Evolutionary conservation across 129 eudicot species (phyloP).

Genomic region (Tagetes patula): DNA sequence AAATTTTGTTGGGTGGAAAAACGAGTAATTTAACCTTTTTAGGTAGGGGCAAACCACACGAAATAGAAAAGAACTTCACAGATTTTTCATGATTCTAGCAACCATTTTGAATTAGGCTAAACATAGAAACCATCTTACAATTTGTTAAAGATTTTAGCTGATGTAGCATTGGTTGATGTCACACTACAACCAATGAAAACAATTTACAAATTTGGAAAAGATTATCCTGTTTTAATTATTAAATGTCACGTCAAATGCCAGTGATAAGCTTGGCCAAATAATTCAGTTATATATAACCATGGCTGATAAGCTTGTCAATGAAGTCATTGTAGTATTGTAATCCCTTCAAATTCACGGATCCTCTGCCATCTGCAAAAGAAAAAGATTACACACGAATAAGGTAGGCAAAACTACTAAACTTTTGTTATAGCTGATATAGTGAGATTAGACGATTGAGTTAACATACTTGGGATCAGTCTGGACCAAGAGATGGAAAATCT

Average conservation of each 20-base stretch:
- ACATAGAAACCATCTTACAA: not conserved
- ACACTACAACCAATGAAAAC: not conserved
- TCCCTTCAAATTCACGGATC: constrained; percentile 59
- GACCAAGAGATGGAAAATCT: constrained; percentile 87
- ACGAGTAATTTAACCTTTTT: not conserved
- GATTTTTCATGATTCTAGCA: not conserved
- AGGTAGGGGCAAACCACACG: not conserved
- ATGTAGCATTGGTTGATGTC: constrained; percentile 2
- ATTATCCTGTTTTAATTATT: not conserved
- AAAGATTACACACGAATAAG: constrained; percentile 10
- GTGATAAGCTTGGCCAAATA: not conserved
- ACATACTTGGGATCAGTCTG: constrained; percentile 77
- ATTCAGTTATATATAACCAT: constrained; percentile 42
- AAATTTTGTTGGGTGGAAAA: not conserved
- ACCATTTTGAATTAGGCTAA: not conserved
- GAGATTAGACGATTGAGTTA: not conserved
- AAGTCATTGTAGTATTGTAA: constrained; percentile 60
- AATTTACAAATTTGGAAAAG: not conserved
- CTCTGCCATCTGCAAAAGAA: constrained; percentile 62
- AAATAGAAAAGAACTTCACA: not conserved
- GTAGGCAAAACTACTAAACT: not conserved
- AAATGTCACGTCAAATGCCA: not conserved
- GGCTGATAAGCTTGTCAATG: constrained; percentile 57
- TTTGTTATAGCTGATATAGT: not conserved
- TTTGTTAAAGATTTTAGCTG: not conserved